Evolutionary conservation across 495 filamentous ascomycete species (phyloP).

Genomic region (Gamarada debralockiae): DNA sequence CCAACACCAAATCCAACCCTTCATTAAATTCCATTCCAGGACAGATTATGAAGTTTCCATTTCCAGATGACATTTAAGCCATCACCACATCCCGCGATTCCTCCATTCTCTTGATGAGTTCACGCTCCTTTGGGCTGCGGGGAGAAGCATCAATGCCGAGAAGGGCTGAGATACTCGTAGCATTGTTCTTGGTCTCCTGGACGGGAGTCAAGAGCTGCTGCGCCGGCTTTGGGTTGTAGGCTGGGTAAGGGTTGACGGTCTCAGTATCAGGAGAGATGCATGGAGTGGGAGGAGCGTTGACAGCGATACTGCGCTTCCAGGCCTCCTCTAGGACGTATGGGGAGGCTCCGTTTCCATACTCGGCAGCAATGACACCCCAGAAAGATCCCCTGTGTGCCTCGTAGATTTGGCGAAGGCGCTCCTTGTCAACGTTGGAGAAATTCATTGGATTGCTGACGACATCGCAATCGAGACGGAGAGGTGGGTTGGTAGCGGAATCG

Average conservation of each 20-base stretch:
- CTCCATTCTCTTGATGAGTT: constrained; percentile 46
- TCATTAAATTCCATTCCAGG: constrained; percentile 14
- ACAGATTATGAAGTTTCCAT: constrained; percentile 10
- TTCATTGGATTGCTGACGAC: constrained; percentile 27
- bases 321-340: constrained; percentile 63
- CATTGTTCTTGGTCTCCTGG: constrained; percentile 31
- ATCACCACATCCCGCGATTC: constrained; percentile 27
- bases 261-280: constrained; percentile 26
- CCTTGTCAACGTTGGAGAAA: constrained; percentile 53
- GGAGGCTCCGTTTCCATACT: constrained; percentile 62
- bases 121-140: constrained; percentile 48
- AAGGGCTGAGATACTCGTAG: constrained; percentile 51
- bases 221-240: constrained; percentile 17
- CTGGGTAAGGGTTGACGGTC: constrained; percentile 12
- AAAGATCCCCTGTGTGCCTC: constrained; percentile 64
- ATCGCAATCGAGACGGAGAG: constrained; percentile 47
- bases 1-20: neutral
- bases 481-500: constrained; percentile 21
- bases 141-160: constrained; percentile 49
- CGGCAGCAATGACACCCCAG: constrained; percentile 65
- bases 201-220: constrained; percentile 22
- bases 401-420: constrained; percentile 65
- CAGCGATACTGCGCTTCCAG: constrained; percentile 49
- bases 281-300: constrained; percentile 29
- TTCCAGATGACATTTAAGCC: constrained; percentile 10